Conservation (phyloP, 257 asterid genomes). For the Misopates orontium region DNA sequence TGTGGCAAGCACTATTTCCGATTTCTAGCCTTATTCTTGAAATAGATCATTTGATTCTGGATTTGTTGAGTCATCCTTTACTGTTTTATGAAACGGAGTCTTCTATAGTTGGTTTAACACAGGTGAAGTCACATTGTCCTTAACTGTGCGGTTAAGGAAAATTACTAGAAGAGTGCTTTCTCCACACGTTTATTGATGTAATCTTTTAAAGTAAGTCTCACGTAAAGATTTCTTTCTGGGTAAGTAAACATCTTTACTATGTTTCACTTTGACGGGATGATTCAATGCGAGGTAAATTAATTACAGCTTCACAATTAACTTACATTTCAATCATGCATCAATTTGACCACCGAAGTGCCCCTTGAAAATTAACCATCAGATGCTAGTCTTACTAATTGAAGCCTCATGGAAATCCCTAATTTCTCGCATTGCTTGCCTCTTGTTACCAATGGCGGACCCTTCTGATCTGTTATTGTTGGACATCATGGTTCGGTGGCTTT, state of each 20-base stretch:
- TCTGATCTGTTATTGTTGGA: no score
- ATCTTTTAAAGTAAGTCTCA: not conserved
- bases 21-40: not conserved
- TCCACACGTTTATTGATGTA: not conserved
- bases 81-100: not conserved
- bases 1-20: not conserved
- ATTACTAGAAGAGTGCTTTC: not conserved
- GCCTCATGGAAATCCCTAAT: no score
- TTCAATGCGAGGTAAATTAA: not conserved
- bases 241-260: not conserved
- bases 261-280: not conserved
- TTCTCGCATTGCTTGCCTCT: no score
- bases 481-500: no score
- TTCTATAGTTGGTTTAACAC: not conserved
- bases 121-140: not conserved
- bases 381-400: no score
- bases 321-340: no score
- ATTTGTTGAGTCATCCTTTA: slow-evolving; percentile 1
- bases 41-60: not conserved
- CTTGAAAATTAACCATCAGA: no score
- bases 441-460: no score
- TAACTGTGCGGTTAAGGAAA: not conserved
- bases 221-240: not conserved
- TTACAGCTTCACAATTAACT: not conserved
- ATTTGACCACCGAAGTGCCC: no score